A percentile compares a stretch with the other conserved stretches of the same genome.
Evolutionary conservation across 805 yeast species (phyloP).

Genomic region (Monosporozyma siamensis): DNA sequence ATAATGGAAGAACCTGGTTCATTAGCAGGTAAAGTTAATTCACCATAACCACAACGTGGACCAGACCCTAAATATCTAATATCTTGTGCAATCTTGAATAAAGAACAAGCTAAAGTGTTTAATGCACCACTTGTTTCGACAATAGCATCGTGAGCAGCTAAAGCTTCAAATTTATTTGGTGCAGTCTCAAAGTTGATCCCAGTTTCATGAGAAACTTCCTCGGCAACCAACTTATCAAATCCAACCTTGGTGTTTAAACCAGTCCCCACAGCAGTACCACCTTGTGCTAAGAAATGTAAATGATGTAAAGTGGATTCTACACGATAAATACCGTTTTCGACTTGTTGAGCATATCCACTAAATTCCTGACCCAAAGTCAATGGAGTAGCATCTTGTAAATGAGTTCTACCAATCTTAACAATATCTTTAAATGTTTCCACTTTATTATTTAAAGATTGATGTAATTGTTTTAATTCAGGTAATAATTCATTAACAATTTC

Average conservation of each 20-base stretch:
- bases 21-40: slow-evolving; percentile 88
- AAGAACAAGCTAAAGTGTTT: slow-evolving; percentile 87
- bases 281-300: slow-evolving; percentile 84
- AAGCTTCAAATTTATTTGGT: slow-evolving; percentile 97
- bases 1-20: slow-evolving; percentile 99
- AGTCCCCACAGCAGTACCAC: slow-evolving; percentile 99
- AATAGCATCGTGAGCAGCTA: slow-evolving; percentile 97
- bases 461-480: slow-evolving; percentile 72
- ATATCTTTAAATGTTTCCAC: slow-evolving; percentile 76
- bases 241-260: slow-evolving; percentile 93
- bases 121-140: slow-evolving; percentile 97
- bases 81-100: slow-evolving; percentile 95
- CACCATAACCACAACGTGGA: slow-evolving; percentile 99
- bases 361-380: slow-evolving; percentile 97
- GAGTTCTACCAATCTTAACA: slow-evolving; percentile 98
- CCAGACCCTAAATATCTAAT: slow-evolving; percentile 98
- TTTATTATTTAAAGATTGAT: slow-evolving; percentile 69
- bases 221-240: slow-evolving; percentile 80
- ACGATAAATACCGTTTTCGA: slow-evolving; percentile 82
- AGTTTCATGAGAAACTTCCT: slow-evolving; percentile 73
- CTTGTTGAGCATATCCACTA: slow-evolving; percentile 90
- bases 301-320: slow-evolving; percentile 69
- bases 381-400: slow-evolving; percentile 97
- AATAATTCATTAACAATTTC: slow-evolving; percentile 68
- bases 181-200: slow-evolving; percentile 88